Evolutionary conservation across 805 yeast species (phyloP), one percentile per base, ranked within the genome.

Genomic region (Yarrowia sp.): DNA sequence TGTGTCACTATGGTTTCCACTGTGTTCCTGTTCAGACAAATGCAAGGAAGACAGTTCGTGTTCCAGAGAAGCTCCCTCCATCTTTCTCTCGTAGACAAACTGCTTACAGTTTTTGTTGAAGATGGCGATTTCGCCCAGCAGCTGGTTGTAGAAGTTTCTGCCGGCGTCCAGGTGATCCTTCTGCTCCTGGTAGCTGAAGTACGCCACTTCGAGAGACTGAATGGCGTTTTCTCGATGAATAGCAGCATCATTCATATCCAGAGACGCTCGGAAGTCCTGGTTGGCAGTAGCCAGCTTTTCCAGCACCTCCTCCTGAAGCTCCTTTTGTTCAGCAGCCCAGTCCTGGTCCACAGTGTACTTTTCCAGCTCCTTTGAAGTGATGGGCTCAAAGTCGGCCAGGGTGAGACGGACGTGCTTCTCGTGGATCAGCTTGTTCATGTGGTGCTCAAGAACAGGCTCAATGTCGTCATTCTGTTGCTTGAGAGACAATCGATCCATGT

Each of bases 111-210:
- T 86, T 14, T 77, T 77, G 49, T 83, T 73, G 22, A 87, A 82
- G 2, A 73, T 77, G 38, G 80, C 78, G 7, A 85, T 82, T 66
- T 84, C 84, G 9, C 76, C 76, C 40, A 83, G 78, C 70, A 91
- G 84, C 67, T 87, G 89, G 46, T 82, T 82, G 78, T 93, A 93
- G 75, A 92, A 92, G 67, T 83, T 82, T 0, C 85, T 73, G 0
- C 97, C 97, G 72, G 89, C 90, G 40, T 83, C 83, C 36, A 91
- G 75, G 74, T 90, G 89, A 5, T 82, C 79, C 16, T 83, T 76
- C 2, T 91, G 81, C 72, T 89, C 91, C 38, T 82, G 76, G 73
- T 81, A 89, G 59, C 84, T 82, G 48, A 79, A 76, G 71, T 81
- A 84, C 0, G 83, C 85, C 5, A 80, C 76, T 67, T 86, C 89